Evolutionary conservation across 2,329 filamentous ascomycete species (phyloP), one percentile per base, ranked within the genome.

Genomic region (Beauveria scarabaeidicola): DNA sequence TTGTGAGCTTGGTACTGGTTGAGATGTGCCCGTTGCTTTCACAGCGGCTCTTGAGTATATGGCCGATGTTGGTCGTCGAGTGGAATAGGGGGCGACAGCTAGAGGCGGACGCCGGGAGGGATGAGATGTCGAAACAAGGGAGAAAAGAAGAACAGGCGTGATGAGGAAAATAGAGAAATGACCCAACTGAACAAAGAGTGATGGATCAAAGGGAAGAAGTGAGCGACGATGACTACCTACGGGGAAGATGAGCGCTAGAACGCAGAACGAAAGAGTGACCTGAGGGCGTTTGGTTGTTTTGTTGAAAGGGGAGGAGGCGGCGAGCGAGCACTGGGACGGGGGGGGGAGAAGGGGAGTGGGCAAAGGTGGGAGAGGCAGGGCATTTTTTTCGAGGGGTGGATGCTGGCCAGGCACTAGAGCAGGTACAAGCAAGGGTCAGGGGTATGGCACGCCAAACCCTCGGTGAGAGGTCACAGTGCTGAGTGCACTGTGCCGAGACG

Each of bases 241-340:
- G 54, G 53, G 32, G 44, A 52, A 44, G 40, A 19, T 21, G 40
- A 44, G 54, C 54, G 54, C 51, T 53, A 50, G 60, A 54, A 61
- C 54, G 54, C 41, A 61, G 57, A 61, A 58, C 36, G 54, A 61
- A 58, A 25, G 59, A 61, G 53, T 61, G 59, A 61, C 59, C 51
- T 60, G 55, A 58, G 50, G 59, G 60, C 44, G 50, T 71, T 71
- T 61, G 54, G 58, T 58, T 61, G 70, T 73, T 73, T 74, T 74
- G 70, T 73, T 73, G 71, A 72, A 74, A 72, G 72, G 69, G 67
- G 67, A 67, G 66, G 43, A 54, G 36, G 46, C 9, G 46, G 52
- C 36, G 41, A 59, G 58, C 41, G 17, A 44, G 47, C 50, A 44
- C 41, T 29, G 23, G 19, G 23, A 58, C 25, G 36, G 65, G 64